Base-by-base conservation (phyloP, 371 early-diverging fungal species). In the Gilbertella persicaria region DNA sequence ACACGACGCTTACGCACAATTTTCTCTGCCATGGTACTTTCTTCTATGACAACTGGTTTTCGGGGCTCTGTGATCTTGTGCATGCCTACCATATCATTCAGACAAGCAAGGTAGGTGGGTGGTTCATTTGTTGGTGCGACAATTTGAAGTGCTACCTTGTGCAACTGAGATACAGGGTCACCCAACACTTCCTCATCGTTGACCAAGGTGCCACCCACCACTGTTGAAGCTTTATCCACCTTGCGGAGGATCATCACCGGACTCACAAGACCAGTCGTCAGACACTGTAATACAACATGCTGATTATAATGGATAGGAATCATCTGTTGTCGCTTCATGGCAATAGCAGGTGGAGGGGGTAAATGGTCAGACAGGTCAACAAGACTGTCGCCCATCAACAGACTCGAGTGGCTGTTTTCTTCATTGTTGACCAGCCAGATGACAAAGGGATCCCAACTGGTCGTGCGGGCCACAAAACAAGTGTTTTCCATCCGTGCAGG, bases 111-210 rank as follows among this genome's bases (percentile, higher is more conserved):
- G 29, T 90, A 90, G 19, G 84, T 79, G 1, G 74, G 68, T 40
- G 67, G 53, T 30, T 68, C 26, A 36, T 67, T 62, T 53, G 75
- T 69, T 44, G 82, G 70, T 20, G 76, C 71, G 8, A 79, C 78
- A 48, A 90, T 78, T 70, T 93, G 87, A 60, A 95, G 86, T 0
- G 92, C 90, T 5, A 93, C 84, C 69, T 92, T 92, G 77, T 95
- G 93, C 41, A 95, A 75, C 66, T 93, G 94, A 13, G 89, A 89
- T 0, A 95, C 88, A 1, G 93, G 90, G 59, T 74, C 75, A 26
- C 75, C 75, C 1, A 70, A 45, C 3, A 57, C 51, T 39, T 76
- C 77, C 39, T 75, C 71, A 28, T 28, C 28, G 9, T 28, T 28
- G 5, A 33, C 13, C 33, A 46, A 43, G 61, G 44, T 73, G 69